Conservation (phyloP, 1,284 basidiomycete species). For the Moesziomyces antarcticus region DNA sequence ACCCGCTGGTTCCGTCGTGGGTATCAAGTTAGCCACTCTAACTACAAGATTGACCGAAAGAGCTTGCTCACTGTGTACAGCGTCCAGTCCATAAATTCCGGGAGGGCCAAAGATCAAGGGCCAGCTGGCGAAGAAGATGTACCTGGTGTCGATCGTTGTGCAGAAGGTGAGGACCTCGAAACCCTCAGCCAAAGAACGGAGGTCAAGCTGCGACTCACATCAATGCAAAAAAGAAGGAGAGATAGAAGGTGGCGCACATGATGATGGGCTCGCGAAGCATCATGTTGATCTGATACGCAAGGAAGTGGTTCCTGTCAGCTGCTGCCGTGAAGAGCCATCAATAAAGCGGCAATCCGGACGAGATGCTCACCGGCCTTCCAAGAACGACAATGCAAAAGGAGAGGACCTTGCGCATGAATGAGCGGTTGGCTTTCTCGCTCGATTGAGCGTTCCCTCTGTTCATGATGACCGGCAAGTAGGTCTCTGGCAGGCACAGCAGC, state of each 20-base stretch:
- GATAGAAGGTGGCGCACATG: conserved; percentile 34
- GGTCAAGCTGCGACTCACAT: conserved; percentile 39
- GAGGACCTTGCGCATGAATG: conserved; percentile 7
- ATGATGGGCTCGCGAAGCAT: conserved; percentile 40
- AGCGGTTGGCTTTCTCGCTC: neutral
- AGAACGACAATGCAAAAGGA: conserved; percentile 24
- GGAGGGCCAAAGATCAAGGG: conserved; percentile 41
- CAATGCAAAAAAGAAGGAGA: conserved; percentile 44
- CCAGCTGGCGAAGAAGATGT: conserved; percentile 44
- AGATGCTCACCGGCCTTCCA: conserved; percentile 32
- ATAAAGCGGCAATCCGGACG: neutral
- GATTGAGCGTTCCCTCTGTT: conserved; percentile 2
- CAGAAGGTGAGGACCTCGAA: too few relatives aligned
- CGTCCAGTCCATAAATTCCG: conserved; percentile 33
- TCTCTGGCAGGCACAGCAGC: conserved; percentile 35
- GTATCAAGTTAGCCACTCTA: too few relatives aligned
- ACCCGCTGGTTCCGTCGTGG: conserved; percentile 9
- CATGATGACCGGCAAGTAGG: conserved; percentile 24
- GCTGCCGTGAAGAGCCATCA: too few relatives aligned
- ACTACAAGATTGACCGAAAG: too few relatives aligned
- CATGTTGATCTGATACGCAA: conserved; percentile 27
- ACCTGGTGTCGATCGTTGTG: conserved; percentile 5
- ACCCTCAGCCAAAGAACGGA: too few relatives aligned
- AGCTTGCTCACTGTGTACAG: conserved; percentile 27
- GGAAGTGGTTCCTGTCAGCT: too few relatives aligned